Percentiles rank a stretch among this genome's conserved stretches.
These are phyloP conservation scores for Geranium rotundifolium DNA, from an alignment of 345 rosid species.

Conservation along the genomic window DNA sequence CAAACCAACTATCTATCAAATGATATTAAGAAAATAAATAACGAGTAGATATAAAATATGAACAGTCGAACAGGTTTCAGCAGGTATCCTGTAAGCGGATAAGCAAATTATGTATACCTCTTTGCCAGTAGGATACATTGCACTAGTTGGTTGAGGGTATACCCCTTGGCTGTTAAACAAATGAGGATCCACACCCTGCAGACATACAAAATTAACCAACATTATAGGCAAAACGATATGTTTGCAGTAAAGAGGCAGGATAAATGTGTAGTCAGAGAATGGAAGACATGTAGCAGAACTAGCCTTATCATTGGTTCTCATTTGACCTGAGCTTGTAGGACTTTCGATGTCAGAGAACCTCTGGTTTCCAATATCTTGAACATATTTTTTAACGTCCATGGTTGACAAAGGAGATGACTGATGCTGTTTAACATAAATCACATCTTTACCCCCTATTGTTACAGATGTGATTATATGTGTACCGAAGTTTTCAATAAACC, in stretches of 20 bases:
- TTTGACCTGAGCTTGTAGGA: conserved; percentile 38
- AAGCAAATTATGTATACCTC: conserved; percentile 30
- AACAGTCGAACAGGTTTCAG: not conserved
- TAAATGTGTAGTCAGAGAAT: not conserved
- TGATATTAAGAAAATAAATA: not conserved
- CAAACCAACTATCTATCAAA: not conserved
- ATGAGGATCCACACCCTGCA: conserved; percentile 51
- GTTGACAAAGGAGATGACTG: conserved; percentile 50
- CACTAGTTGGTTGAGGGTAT: conserved; percentile 61
- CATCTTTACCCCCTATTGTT: conserved; percentile 71
- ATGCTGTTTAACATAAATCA: conserved; percentile 61
- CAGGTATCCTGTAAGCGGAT: not conserved
- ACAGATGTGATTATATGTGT: conserved; percentile 60
- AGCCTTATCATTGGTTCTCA: conserved; percentile 58
- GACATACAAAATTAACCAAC: not conserved
- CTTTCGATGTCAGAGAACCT: conserved; percentile 38
- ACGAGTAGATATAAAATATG: too few species aligned
- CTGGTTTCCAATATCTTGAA: conserved; percentile 56
- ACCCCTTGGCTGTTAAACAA: conserved; percentile 64
- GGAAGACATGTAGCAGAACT: conserved; percentile 21
- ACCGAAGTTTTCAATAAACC: conserved; percentile 65
- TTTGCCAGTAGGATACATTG: conserved; percentile 45
- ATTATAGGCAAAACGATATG: not conserved
- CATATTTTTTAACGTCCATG: conserved; percentile 47
- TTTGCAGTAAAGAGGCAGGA: conserved; percentile 1